phyloP scores from a whole-genome alignment of 208 protist species.

The Leishmania guyanensis region DNA sequence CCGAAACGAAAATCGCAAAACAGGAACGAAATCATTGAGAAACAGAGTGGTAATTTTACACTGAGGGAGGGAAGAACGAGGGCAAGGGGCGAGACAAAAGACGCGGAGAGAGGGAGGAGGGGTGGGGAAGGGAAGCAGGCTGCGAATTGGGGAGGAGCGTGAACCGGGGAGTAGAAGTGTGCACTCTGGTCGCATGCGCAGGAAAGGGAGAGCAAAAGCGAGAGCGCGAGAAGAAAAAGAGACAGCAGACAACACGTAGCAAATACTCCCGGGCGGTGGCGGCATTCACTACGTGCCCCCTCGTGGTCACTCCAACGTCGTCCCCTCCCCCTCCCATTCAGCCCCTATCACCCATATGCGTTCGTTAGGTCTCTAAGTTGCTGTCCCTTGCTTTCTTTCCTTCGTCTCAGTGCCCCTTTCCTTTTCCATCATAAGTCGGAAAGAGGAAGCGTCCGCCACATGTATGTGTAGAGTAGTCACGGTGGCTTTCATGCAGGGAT shows the following conservation, averaged over 20 bases:
- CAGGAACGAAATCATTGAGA: slow-evolving; percentile 5
- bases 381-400: not conserved
- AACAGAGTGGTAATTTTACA: not conserved
- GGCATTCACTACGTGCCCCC: not conserved
- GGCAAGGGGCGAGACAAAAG: not conserved
- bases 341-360: not conserved
- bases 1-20: not conserved
- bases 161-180: not conserved
- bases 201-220: not conserved
- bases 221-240: not conserved
- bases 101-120: not conserved
- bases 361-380: not conserved
- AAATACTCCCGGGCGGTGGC: not conserved
- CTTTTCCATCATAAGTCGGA: not conserved
- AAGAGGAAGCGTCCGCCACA: not conserved
- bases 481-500: not conserved
- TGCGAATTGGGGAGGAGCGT: not conserved
- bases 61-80: not conserved
- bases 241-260: not conserved
- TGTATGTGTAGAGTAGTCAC: not conserved
- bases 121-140: not conserved
- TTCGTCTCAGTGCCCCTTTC: not conserved
- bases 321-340: not conserved
- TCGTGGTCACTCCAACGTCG: not conserved
- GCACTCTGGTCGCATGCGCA: not conserved